Conservation (phyloP, 2,329 filamentous ascomycete genomes). For the Colletotrichum sp. region DNA sequence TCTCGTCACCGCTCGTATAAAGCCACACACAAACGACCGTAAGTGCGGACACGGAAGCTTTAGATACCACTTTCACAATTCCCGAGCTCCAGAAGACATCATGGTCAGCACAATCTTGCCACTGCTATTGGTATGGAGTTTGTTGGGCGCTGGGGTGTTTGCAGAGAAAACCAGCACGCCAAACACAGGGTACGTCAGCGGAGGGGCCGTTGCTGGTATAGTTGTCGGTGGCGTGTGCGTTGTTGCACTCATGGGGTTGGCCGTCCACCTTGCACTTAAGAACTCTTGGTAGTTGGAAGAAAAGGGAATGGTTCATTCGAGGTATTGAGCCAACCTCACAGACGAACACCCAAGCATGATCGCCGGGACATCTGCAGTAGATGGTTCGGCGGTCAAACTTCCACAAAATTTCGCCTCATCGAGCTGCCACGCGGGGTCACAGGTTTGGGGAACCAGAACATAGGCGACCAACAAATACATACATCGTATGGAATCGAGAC, state of each 20-base stretch:
- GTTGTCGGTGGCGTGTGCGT: neutral
- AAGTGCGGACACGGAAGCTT: neutral
- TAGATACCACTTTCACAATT: neutral
- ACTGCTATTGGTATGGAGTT: neutral
- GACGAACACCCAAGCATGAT: neutral
- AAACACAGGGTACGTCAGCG: neutral
- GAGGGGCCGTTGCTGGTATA: neutral
- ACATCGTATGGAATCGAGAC: neutral
- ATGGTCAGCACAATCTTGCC: neutral
- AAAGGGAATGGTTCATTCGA: neutral
- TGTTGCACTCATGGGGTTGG: neutral
- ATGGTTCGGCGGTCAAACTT: neutral
- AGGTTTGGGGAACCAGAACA: neutral
- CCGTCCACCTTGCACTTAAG: neutral
- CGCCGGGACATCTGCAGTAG: neutral
- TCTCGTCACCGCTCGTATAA: neutral
- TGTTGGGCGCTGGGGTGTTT: neutral
- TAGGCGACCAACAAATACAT: neutral
- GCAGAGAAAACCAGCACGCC: neutral
- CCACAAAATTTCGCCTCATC: neutral
- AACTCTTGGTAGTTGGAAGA: neutral
- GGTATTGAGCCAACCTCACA: neutral
- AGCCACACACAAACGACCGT: neutral
- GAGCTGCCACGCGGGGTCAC: neutral
- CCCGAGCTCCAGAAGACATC: neutral